Evolutionary conservation across 2,329 filamentous ascomycete genomes (phyloP).

Genomic region (Mycosphaerella sp.): DNA sequence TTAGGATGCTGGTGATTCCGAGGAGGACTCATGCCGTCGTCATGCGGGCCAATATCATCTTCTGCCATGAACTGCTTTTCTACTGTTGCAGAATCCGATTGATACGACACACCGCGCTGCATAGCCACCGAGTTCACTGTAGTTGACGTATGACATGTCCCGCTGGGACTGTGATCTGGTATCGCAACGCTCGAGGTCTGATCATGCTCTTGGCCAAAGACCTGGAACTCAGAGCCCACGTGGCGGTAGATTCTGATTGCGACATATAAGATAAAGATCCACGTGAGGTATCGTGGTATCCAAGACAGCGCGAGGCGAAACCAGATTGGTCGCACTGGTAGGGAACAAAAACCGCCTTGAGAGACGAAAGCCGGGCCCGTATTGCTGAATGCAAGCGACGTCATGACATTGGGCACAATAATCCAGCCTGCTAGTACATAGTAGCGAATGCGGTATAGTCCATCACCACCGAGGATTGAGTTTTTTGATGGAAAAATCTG

Average conservation of each 20-base stretch:
- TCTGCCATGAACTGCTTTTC: constrained; percentile 16
- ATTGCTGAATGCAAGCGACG: constrained; percentile 59
- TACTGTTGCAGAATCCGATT: constrained; percentile 13
- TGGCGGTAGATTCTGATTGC: constrained; percentile 67
- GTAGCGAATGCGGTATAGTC: constrained; percentile 62
- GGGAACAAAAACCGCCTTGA: constrained; percentile 62
- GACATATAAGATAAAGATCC: constrained; percentile 56
- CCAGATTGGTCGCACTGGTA: constrained; percentile 63
- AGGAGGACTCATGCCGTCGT: constrained; percentile 9
- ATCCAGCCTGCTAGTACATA: constrained; percentile 54
- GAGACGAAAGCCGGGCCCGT: constrained; percentile 52
- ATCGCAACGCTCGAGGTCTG: constrained; percentile 18
- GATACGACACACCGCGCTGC: constrained; percentile 13
- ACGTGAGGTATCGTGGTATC: constrained; percentile 67
- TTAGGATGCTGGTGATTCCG: neutral
- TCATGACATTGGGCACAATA: constrained; percentile 54
- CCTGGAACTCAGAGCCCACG: constrained; percentile 46
- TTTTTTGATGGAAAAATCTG: constrained; percentile 59
- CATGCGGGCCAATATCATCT: constrained; percentile 25
- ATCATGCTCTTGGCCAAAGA: constrained; percentile 33
- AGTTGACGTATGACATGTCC: neutral
- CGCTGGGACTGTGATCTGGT: constrained; percentile 7
- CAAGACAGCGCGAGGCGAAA: constrained; percentile 62
- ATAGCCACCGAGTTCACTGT: constrained; percentile 4
- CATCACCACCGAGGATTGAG: constrained; percentile 47